phyloP scores from a whole-genome alignment of 495 filamentous ascomycete species.

The Antarctomyces pellizariae region DNA sequence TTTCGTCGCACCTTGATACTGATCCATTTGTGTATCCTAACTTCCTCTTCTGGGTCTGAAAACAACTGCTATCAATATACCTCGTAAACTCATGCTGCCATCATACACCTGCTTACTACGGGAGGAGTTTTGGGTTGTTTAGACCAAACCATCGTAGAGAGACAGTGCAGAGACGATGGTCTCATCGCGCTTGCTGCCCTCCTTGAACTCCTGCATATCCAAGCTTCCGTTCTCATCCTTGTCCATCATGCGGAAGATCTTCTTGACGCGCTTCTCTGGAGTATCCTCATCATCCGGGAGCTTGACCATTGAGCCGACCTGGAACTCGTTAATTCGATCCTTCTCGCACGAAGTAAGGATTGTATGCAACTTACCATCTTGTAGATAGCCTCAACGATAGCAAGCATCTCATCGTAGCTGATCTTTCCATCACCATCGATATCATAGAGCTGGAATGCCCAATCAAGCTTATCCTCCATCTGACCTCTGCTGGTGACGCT shows the following conservation, averaged over 20 bases:
- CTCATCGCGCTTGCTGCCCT: slow-evolving; percentile 93
- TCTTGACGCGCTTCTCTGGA: slow-evolving; percentile 88
- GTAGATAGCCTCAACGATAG: slow-evolving; percentile 97
- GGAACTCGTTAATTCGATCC: slow-evolving; percentile 1
- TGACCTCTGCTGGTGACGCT: slow-evolving; percentile 92
- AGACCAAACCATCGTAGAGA: slow-evolving; percentile 89
- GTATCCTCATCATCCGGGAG: slow-evolving; percentile 96
- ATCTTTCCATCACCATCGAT: slow-evolving; percentile 98
- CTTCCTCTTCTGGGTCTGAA: no score
- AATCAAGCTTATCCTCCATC: slow-evolving; percentile 98
- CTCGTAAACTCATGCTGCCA: no score
- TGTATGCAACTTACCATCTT: slow-evolving; percentile 56
- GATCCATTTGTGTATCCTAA: no score
- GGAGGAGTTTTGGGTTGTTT: slow-evolving; percentile 2
- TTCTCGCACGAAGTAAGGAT: background rate
- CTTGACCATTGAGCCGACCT: slow-evolving; percentile 99
- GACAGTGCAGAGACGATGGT: slow-evolving; percentile 97
- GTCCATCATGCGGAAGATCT: slow-evolving; percentile 99
- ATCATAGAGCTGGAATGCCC: slow-evolving; percentile 98
- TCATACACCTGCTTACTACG: no score
- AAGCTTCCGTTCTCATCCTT: slow-evolving; percentile 94
- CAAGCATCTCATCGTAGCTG: slow-evolving; percentile 95
- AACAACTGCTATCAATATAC: no score
- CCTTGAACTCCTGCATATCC: slow-evolving; percentile 93
- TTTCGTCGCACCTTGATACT: no score